Evolutionary conservation across 2,329 filamentous ascomycete genomes (phyloP).

Genomic region (Ophiosphaerella narmari): DNA sequence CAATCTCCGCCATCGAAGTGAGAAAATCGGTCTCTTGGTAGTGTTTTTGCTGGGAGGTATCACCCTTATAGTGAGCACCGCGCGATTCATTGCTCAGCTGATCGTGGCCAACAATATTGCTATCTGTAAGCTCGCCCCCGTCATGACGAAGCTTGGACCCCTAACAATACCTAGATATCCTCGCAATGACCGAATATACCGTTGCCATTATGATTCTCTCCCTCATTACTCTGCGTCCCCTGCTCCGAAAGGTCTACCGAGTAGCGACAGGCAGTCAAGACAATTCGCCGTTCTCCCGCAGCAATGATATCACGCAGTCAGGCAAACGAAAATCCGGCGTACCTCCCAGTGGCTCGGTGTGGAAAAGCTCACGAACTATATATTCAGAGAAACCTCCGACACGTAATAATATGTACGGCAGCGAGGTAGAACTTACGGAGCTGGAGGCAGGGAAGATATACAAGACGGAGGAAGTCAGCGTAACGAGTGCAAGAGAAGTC

Average conservation of each 20-base stretch:
- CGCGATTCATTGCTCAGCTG: constrained; percentile 3
- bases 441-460: constrained; percentile 2
- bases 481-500: constrained; percentile 1
- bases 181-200: constrained; percentile 7
- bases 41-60: constrained; percentile 6
- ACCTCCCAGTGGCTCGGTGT: not conserved
- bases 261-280: not conserved
- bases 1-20: constrained; percentile 1
- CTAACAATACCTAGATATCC: constrained; percentile 4
- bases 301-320: not conserved
- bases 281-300: not conserved
- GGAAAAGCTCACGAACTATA: not conserved
- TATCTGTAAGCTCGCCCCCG: not conserved
- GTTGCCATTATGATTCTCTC: constrained; percentile 8
- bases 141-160: not conserved
- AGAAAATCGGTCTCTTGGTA: constrained; percentile 3
- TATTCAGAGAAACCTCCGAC: not conserved
- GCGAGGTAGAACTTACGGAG: constrained; percentile 8
- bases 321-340: not conserved
- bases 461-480: constrained; percentile 6
- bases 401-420: constrained; percentile 1
- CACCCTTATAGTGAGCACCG: constrained; percentile 5
- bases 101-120: constrained; percentile 5
- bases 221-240: constrained; percentile 6
- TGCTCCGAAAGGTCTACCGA: constrained; percentile 4